These are phyloP conservation scores for Candida ovalis DNA, from an alignment of 805 yeast species.

Conservation along the genomic window DNA sequence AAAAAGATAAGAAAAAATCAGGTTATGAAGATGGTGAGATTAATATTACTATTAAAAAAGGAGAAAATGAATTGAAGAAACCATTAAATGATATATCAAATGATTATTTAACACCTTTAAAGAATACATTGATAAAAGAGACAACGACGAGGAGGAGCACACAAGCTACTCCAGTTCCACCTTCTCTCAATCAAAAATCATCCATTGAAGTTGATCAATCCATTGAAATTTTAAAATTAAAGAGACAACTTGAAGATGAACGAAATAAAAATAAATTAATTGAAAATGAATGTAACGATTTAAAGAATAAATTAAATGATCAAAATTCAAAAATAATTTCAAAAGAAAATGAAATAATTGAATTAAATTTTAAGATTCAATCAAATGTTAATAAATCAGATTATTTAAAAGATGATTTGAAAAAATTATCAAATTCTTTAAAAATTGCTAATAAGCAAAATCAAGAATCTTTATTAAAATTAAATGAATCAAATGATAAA, in stretches of 20 bases:
- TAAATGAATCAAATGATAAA: not conserved
- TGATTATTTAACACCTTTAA: too few relatives aligned
- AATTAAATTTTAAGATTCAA: not conserved
- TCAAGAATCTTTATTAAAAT: not conserved
- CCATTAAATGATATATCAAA: not conserved
- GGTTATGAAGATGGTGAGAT: slow-evolving; percentile 3
- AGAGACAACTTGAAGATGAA: not conserved
- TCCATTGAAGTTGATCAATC: not conserved
- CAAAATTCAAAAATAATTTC: not conserved
- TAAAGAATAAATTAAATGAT: not conserved
- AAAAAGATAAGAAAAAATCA: slow-evolving; percentile 6
- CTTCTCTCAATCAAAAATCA: not conserved
- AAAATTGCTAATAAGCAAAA: not conserved
- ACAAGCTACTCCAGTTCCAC: too few relatives aligned
- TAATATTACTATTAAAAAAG: not conserved
- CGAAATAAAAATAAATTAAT: not conserved
- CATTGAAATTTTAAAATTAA: not conserved
- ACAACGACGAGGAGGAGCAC: too few relatives aligned
- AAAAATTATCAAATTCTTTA: not conserved
- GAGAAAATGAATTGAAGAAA: too few relatives aligned
- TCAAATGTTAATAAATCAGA: not conserved
- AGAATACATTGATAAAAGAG: too few relatives aligned
- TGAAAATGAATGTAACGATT: not conserved
- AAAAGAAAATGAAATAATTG: not conserved
- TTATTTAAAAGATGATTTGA: not conserved